Conservation (phyloP, 2,329 filamentous ascomycete species). For the Grosmannia clavigera region DNA sequence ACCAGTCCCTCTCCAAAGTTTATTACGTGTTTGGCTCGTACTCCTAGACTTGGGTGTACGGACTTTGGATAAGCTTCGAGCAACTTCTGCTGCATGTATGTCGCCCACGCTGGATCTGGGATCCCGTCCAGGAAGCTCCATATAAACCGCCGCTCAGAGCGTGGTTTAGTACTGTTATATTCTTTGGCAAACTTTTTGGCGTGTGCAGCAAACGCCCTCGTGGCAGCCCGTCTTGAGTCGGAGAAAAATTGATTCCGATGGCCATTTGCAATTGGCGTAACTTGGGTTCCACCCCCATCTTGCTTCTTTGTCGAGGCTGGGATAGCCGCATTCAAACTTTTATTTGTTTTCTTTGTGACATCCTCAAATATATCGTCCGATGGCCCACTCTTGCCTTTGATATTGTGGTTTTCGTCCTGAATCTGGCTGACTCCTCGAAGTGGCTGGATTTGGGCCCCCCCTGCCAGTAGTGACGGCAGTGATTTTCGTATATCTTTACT, state of each 20-base stretch:
- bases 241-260: neutral
- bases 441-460: neutral
- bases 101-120: slow-evolving; percentile 6
- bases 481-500: neutral
- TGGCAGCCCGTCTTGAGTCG: neutral
- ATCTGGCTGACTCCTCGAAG: neutral
- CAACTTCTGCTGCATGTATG: slow-evolving; percentile 8
- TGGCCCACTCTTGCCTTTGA: neutral
- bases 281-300: neutral
- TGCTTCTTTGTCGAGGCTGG: neutral
- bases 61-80: slow-evolving; percentile 5
- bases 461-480: neutral
- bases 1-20: slow-evolving; percentile 8
- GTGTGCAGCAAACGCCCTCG: slow-evolving; percentile 6
- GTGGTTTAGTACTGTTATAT: slow-evolving; percentile 4
- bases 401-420: neutral
- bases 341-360: too few species aligned
- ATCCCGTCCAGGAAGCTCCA: slow-evolving; percentile 12
- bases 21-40: slow-evolving; percentile 10
- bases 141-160: slow-evolving; percentile 12
- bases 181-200: neutral
- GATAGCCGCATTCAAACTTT: neutral
- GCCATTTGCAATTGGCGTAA: neutral
- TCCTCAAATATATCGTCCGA: neutral
- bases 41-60: slow-evolving; percentile 7